Evolutionary conservation across 257 asterid species (phyloP).

Genomic region (Striga asiatica): DNA sequence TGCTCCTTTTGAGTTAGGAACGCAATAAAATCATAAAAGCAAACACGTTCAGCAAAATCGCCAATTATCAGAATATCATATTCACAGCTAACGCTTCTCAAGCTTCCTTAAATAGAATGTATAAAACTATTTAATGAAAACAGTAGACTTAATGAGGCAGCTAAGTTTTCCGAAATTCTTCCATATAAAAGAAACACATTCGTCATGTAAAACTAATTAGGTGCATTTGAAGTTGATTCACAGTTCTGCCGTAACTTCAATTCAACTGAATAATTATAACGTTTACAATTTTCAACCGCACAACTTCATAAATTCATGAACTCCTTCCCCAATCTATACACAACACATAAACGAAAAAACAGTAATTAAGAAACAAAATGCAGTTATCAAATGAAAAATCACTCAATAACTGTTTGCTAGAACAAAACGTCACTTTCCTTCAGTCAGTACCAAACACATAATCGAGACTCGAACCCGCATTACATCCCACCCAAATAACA

Average conservation of each 20-base stretch:
- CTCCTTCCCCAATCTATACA: too few species aligned
- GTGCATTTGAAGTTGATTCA: neutral
- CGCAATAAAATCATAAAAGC: neutral
- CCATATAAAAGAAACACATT: constrained; percentile 5
- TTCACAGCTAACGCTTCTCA: neutral
- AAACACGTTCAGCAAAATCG: neutral
- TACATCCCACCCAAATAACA: neutral
- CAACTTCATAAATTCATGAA: neutral
- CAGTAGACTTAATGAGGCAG: neutral
- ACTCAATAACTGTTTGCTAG: neutral
- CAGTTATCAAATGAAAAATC: neutral
- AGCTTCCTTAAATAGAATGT: neutral
- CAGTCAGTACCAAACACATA: too few species aligned
- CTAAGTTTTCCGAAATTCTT: neutral
- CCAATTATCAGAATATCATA: neutral
- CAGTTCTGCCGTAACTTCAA: neutral
- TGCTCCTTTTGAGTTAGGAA: neutral
- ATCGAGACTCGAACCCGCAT: neutral
- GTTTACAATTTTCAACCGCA: neutral
- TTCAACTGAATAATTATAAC: neutral
- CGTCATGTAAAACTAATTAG: neutral
- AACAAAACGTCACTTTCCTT: neutral
- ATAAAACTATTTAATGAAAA: neutral
- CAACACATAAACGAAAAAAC: too few species aligned
- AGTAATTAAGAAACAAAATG: too few species aligned